Evolutionary conservation across 768 basidiomycete species (phyloP).

Genomic region (Pleurotus tuber-regium): DNA sequence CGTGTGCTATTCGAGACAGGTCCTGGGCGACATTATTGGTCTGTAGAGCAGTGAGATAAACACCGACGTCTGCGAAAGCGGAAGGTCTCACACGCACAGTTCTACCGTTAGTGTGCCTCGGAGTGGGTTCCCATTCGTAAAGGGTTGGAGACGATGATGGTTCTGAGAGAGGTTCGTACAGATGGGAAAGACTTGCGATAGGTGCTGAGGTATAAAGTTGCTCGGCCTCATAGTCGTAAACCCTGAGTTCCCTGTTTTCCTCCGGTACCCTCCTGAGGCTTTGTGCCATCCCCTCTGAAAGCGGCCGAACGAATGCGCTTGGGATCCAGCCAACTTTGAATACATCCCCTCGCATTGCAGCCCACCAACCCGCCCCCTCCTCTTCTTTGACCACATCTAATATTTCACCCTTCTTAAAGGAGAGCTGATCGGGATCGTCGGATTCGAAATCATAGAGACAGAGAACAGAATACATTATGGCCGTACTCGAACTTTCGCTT

Average conservation of each 20-base stretch:
- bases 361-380: slow-evolving; percentile 81
- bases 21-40: not conserved
- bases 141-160: slow-evolving; percentile 10
- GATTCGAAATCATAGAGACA: slow-evolving; percentile 70
- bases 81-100: not conserved
- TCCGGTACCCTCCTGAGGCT: slow-evolving; percentile 41
- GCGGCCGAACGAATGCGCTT: slow-evolving; percentile 58
- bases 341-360: slow-evolving; percentile 56
- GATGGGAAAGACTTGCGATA: slow-evolving; percentile 25
- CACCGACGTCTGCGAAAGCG: not conserved
- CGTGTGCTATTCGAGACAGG: slow-evolving; percentile 4
- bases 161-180: slow-evolving; percentile 23
- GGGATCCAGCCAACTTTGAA: slow-evolving; percentile 74
- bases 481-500: slow-evolving; percentile 20
- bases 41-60: not conserved
- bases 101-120: not conserved
- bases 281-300: slow-evolving; percentile 51
- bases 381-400: slow-evolving; percentile 68
- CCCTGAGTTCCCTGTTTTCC: slow-evolving; percentile 43
- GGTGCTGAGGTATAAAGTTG: slow-evolving; percentile 39
- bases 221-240: slow-evolving; percentile 47
- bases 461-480: slow-evolving; percentile 48
- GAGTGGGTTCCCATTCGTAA: not conserved
- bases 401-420: slow-evolving; percentile 65
- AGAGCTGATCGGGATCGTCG: slow-evolving; percentile 56